Conservation (phyloP, 164 flowering plant genomes). For the Euptelea pleiosperma region DNA sequence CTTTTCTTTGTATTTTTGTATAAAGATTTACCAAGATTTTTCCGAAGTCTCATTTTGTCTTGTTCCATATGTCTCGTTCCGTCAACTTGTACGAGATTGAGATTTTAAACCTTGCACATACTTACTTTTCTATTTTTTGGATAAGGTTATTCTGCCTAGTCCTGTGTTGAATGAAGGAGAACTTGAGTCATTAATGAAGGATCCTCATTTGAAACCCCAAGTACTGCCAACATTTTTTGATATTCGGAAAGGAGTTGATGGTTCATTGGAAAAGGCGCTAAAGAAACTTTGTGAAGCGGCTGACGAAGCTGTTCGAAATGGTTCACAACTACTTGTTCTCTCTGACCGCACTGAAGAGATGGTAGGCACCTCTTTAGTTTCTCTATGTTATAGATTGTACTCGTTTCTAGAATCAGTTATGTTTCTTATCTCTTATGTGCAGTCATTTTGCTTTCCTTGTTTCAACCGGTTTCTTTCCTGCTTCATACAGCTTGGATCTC, state of each 20-base stretch:
- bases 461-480: background rate
- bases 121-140: no score
- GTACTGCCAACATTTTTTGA: conserved; percentile 86
- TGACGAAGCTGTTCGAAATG: conserved; percentile 98
- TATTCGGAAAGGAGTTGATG: conserved; percentile 86
- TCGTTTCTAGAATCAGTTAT: background rate
- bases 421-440: background rate
- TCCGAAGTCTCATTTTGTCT: no score
- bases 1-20: no score
- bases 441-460: background rate
- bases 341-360: conserved; percentile 89
- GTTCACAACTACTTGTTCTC: conserved; percentile 89
- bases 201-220: conserved; percentile 65
- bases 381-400: background rate
- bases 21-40: no score
- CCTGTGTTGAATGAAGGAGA: conserved; percentile 97
- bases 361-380: conserved; percentile 37
- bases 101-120: no score
- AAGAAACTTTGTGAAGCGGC: conserved; percentile 85
- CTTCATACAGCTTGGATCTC: no score
- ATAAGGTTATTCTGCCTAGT: conserved; percentile 76
- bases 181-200: conserved; percentile 75
- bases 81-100: no score
- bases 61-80: no score
- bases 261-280: conserved; percentile 75